A percentile compares a stretch with the other conserved stretches of the same genome.
phyloP scores from a whole-genome alignment of 2,329 filamentous ascomycete genomes.

The Talaromyces piceae region DNA sequence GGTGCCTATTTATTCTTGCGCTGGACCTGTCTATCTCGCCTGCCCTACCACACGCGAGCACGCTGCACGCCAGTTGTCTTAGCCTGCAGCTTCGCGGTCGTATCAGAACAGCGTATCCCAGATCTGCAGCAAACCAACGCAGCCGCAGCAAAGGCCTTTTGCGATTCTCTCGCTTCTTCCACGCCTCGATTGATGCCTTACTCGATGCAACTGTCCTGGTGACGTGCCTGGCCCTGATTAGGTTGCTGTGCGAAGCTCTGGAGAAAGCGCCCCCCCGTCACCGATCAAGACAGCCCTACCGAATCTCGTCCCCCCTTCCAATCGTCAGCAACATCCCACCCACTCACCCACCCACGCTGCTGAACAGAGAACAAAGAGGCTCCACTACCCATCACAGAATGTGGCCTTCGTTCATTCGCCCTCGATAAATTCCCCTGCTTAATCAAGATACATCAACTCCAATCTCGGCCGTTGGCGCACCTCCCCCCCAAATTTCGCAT shows the following conservation, averaged over 20 bases:
- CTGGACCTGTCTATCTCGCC: neutral
- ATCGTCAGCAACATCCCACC: conserved; percentile 1
- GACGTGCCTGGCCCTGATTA: conserved; percentile 11
- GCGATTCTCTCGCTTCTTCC: neutral
- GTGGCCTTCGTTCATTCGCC: conserved; percentile 13
- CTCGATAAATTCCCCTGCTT: neutral
- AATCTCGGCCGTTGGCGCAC: conserved; percentile 9
- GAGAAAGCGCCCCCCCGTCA: conserved; percentile 6
- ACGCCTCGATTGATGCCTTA: conserved; percentile 4
- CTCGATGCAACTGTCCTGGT: conserved; percentile 9
- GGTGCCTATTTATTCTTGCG: neutral
- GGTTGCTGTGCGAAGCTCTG: conserved; percentile 5
- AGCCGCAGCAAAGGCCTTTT: neutral
- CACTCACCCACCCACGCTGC: neutral
- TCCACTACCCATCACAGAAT: conserved; percentile 9
- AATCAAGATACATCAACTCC: neutral
- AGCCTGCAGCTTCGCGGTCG: neutral
- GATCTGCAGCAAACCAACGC: neutral
- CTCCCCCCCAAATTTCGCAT: neutral
- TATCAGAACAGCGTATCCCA: conserved; percentile 1
- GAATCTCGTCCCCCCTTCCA: conserved; percentile 3
- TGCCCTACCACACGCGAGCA: neutral
- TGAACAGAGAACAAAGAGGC: neutral
- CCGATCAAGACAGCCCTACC: conserved; percentile 12
- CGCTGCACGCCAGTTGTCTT: neutral